Percentiles rank a stretch among this genome's conserved stretches.
phyloP scores from a whole-genome alignment of 2,329 filamentous ascomycete genomes.

The Fusarium nodosum region DNA sequence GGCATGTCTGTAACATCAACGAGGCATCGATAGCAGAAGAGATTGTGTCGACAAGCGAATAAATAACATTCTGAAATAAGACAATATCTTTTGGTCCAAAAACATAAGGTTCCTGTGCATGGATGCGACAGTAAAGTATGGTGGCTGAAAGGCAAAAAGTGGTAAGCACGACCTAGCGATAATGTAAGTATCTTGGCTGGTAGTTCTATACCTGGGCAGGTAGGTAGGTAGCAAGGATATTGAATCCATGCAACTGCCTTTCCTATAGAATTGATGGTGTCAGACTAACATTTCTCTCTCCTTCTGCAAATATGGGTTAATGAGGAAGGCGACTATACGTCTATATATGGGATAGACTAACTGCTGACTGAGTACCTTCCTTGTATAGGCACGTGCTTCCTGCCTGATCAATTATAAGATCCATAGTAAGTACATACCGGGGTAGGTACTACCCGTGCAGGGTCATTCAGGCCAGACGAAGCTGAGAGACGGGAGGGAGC shows the following conservation, averaged over 20 bases:
- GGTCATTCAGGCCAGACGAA: not conserved
- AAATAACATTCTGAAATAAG: slow-evolving; percentile 5
- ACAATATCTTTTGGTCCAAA: not conserved
- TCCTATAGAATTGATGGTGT: not conserved
- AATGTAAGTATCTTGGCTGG: slow-evolving; percentile 8
- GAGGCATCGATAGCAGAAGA: not conserved
- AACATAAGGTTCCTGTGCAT: not conserved
- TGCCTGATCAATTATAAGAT: not conserved
- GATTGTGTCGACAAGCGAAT: not conserved
- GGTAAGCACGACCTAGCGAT: slow-evolving; percentile 2
- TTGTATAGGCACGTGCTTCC: not conserved
- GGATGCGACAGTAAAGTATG: not conserved
- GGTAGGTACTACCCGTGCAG: not conserved
- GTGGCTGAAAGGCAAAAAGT: not conserved
- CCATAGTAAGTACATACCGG: too few relatives aligned
- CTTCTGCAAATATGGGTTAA: not conserved
- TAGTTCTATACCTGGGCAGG: not conserved
- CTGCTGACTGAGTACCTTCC: not conserved
- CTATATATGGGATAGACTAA: not conserved
- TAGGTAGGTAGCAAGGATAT: slow-evolving; percentile 3
- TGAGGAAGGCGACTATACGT: not conserved
- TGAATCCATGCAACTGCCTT: slow-evolving; percentile 4
- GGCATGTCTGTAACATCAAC: slow-evolving; percentile 36
- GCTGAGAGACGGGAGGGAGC: not conserved
- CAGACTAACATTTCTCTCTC: not conserved